Evolutionary conservation across 2,329 filamentous ascomycete species (phyloP), one percentile per base, ranked within the genome.

Genomic region (Neodidymelliopsis sp.): DNA sequence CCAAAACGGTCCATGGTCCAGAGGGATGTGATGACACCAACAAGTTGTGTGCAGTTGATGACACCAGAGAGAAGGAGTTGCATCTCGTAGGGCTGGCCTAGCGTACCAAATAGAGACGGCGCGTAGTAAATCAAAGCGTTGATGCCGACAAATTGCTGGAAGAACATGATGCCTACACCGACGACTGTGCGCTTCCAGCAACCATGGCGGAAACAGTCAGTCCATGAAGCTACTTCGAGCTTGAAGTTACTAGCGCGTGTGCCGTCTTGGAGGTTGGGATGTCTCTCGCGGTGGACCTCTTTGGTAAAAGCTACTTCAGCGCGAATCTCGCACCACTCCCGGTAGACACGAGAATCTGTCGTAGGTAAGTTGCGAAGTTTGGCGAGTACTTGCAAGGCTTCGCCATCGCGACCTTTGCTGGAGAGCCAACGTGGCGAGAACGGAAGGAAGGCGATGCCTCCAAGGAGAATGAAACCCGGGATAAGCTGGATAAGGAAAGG

Each of bases 41-140:
- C 62, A 15, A 77, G 67, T 49, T 84, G 30, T 3, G 58, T 62
- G 51, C 49, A 58, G 40, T 64, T 89, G 82, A 83, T 84, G 59
- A 90, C 88, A 7, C 83, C 84, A 13, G 85, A 87, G 12, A 87
- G 81, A 20, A 88, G 73, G 4, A 90, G 79, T 22, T 77, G 18
- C 77, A 79, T 70, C 3, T 75, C 71, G 0, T 80, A 81, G 6
- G 75, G 74, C 9, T 86, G 73, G 0, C 84, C 84, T 2, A 84
- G 83, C 41, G 84, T 81, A 18, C 77, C 69, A 56, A 87, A 87
- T 0, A 88, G 74, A 0, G 80, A 68, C 0, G 84, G 84, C 0
- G 84, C 82, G 48, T 87, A 87, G 83, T 85, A 44, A 79, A 82
- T 79, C 1, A 80, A 60, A 0, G 76, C 77, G 30, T 79, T 78